These are phyloP conservation scores for Marasmius sp. DNA, from an alignment of 1,284 basidiomycete species.

Conservation along the genomic window DNA sequence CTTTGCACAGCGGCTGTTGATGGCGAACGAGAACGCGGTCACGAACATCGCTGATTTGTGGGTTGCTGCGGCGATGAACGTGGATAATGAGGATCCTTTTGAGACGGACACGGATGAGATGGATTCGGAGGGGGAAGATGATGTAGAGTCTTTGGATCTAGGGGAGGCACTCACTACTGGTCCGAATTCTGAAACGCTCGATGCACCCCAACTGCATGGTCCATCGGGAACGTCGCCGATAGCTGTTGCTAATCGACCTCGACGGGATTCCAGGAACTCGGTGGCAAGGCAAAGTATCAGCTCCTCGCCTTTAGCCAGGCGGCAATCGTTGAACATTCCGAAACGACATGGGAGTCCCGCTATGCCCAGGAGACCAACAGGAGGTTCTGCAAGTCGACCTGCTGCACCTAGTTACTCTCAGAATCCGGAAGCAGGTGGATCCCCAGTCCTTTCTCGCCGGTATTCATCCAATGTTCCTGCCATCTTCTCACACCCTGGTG, in stretches of 20 bases:
- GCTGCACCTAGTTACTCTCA: neutral
- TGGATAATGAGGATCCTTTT: conserved; percentile 79
- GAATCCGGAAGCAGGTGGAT: neutral
- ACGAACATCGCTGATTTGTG: conserved; percentile 89
- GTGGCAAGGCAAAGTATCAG: conserved; percentile 11
- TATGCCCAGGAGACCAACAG: neutral
- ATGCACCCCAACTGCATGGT: neutral
- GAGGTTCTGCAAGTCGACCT: conserved; percentile 5
- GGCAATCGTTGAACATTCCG: neutral
- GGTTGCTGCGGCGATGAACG: conserved; percentile 91
- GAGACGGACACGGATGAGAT: conserved; percentile 44
- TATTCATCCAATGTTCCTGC: neutral
- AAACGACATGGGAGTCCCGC: neutral
- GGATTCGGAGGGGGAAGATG: conserved; percentile 9
- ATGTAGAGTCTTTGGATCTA: conserved; percentile 30
- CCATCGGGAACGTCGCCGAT: neutral
- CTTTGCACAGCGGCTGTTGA: conserved; percentile 87
- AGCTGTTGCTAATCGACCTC: conserved; percentile 14
- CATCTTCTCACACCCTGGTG: conserved; percentile 79
- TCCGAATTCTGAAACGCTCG: conserved; percentile 19
- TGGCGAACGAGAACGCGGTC: conserved; percentile 90
- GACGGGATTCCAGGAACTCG: conserved; percentile 23
- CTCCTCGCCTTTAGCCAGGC: neutral
- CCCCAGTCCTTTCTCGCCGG: conserved; percentile 2
- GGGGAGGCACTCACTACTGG: conserved; percentile 32